Percentiles rank a stretch among this genome's conserved stretches.
Evolutionary conservation across 371 early-diverging fungal genomes (phyloP).

Genomic region (Mortierella sp.): DNA sequence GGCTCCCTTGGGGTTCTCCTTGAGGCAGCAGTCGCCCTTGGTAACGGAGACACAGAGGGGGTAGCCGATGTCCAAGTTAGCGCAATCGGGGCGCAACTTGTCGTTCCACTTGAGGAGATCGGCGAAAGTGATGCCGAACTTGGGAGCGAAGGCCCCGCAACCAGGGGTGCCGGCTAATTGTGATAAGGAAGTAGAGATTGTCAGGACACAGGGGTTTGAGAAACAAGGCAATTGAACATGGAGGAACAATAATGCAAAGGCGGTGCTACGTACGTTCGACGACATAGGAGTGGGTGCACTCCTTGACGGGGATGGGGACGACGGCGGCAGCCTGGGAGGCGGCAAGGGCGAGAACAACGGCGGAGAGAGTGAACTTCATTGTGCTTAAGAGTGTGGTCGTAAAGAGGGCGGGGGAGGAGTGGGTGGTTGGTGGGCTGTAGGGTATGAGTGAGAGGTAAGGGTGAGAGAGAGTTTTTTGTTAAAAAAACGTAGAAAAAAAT

Average conservation of each 20-base stretch:
- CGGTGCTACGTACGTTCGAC: constrained; percentile 28
- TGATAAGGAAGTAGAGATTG: neutral
- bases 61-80: constrained; percentile 26
- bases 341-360: constrained; percentile 19
- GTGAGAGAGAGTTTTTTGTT: constrained; percentile 2
- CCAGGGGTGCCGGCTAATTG: constrained; percentile 20
- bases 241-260: no score
- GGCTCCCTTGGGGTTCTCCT: constrained; percentile 5
- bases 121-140: constrained; percentile 24
- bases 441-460: neutral
- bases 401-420: neutral
- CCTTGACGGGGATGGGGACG: constrained; percentile 30
- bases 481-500: constrained; percentile 26
- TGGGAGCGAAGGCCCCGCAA: constrained; percentile 23
- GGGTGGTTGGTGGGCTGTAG: neutral
- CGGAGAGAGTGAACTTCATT: constrained; percentile 31
- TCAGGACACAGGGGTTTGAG: neutral
- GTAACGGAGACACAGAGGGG: constrained; percentile 44
- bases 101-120: constrained; percentile 29
- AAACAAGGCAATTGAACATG: constrained; percentile 12
- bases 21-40: constrained; percentile 22
- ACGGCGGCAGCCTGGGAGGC: constrained; percentile 47
- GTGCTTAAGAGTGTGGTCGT: neutral
- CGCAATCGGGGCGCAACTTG: constrained; percentile 17
- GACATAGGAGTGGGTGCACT: constrained; percentile 33